Base-by-base conservation (phyloP, 331 rosid species). In the Rhamnella rubrinervis region DNA sequence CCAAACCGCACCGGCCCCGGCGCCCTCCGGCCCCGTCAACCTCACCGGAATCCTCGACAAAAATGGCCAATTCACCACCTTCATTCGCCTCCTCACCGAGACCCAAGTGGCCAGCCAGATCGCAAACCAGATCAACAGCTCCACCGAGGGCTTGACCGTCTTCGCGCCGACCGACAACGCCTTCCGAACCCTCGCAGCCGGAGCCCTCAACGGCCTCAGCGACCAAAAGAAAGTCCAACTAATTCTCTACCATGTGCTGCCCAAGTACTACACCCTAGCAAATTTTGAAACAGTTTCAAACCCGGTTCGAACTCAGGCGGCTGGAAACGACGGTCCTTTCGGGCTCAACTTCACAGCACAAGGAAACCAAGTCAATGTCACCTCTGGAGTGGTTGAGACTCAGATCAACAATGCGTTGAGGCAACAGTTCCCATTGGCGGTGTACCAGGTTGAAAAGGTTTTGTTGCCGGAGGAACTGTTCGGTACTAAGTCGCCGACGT, bases 141-240 rank as follows among this genome's bases (percentile, higher is more conserved):
- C 85, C 25, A 25, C 83, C 0, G 78, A 91, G 6, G 97, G 98
- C 26, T 31, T 91, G 49, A 82, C 91, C 0, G 35, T 93, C 73
- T 78, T 93, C 1, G 96, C 97, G 0, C 98, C 98, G 7, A 91
- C 98, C 3, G 97, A 93, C 81, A 91, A 91, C 49, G 98, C 96
- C 72, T 93, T 93, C 78, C 78, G 50, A 37, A 81, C 61, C 75
- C 98, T 92, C 50, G 60, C 71, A 20, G 2, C 92, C 14, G 98
- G 95, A 8, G 65, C 88, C 51, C 70, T 93, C 21, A 93, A 93
- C 67, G 20, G 0, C 73, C 96, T 93, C 17, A 15, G 50, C 0
- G 51, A 70, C 2, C 72, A 88, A 5, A n/a, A 88, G 19, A 83
- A 93, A 50, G 91, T 84, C 7, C 25, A 85, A 66, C 85, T 93